Percentiles rank a stretch among this genome's conserved stretches.
Conservation (phyloP, 2,329 filamentous ascomycete species). For the Sporothrix humicola region DNA sequence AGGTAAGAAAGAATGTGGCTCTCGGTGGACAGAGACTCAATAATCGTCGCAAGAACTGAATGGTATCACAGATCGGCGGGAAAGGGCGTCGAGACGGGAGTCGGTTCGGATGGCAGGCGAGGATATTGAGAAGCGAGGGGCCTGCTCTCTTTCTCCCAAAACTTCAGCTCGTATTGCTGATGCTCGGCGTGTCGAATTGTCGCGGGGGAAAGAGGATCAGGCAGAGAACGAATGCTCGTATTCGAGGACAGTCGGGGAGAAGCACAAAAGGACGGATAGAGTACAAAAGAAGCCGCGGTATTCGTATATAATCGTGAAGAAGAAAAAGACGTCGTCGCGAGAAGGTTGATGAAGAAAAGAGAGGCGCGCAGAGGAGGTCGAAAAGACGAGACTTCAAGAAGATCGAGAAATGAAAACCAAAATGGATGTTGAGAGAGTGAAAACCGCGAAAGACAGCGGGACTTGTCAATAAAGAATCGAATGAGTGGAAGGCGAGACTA, state of each 20-base stretch:
- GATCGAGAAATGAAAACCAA: not conserved
- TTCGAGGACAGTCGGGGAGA: not conserved
- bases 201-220: no score
- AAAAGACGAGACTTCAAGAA: slow-evolving; percentile 2
- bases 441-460: slow-evolving; percentile 27
- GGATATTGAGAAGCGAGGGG: slow-evolving; percentile 9
- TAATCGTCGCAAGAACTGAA: slow-evolving; percentile 1
- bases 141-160: slow-evolving; percentile 14
- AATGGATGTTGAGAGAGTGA: slow-evolving; percentile 10
- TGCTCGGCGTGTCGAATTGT: not conserved
- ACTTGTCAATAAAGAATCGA: slow-evolving; percentile 37
- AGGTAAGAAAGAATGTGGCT: not conserved
- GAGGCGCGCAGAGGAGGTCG: not conserved
- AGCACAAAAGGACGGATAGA: not conserved
- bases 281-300: not conserved
- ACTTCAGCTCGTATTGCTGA: slow-evolving; percentile 17
- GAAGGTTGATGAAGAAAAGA: not conserved
- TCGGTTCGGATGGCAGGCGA: not conserved
- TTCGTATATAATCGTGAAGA: slow-evolving; percentile 26
- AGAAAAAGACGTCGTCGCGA: not conserved
- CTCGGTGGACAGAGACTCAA: not conserved
- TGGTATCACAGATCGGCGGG: slow-evolving; percentile 9
- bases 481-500: slow-evolving; percentile 57
- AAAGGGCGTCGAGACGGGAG: not conserved
- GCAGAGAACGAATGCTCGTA: not conserved